Percentiles rank a stretch among this genome's conserved stretches.
phyloP scores from a whole-genome alignment of 176 grass and related monocot genomes.

The Hordeum marinum region DNA sequence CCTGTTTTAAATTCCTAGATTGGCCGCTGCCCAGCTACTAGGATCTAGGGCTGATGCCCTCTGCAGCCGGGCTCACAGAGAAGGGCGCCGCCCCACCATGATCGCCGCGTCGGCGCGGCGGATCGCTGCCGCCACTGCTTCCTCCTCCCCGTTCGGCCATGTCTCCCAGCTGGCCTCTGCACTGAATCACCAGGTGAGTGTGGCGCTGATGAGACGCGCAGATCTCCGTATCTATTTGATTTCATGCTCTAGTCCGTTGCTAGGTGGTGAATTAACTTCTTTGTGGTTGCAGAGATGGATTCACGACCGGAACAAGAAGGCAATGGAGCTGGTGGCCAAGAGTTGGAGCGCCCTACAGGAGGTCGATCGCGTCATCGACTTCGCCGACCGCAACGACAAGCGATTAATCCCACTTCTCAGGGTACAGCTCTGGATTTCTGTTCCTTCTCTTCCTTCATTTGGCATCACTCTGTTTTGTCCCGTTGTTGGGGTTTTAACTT shows the following conservation, averaged over 20 bases:
- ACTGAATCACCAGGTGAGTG: slow-evolving; percentile 35
- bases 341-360: slow-evolving; percentile 93
- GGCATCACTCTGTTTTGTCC: not conserved
- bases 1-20: no score
- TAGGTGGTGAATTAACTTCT: not conserved
- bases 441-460: not conserved
- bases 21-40: no score
- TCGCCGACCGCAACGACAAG: slow-evolving; percentile 69
- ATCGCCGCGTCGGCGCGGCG: slow-evolving; percentile 8
- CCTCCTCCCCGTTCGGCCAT: not conserved
- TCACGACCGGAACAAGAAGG: slow-evolving; percentile 85
- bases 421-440: slow-evolving; percentile 27
- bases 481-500: not conserved
- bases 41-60: not conserved
- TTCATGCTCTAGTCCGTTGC: not conserved
- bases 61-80: not conserved
- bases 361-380: slow-evolving; percentile 87
- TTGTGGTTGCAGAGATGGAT: slow-evolving; percentile 56
- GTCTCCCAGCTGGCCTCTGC: slow-evolving; percentile 10
- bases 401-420: slow-evolving; percentile 80
- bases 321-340: slow-evolving; percentile 84
- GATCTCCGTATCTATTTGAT: not conserved
- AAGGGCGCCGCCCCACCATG: slow-evolving; percentile 14
- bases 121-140: slow-evolving; percentile 5
- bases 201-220: not conserved